phyloP scores from a whole-genome alignment of 257 asterid species.

The Pogostemon cablin region DNA sequence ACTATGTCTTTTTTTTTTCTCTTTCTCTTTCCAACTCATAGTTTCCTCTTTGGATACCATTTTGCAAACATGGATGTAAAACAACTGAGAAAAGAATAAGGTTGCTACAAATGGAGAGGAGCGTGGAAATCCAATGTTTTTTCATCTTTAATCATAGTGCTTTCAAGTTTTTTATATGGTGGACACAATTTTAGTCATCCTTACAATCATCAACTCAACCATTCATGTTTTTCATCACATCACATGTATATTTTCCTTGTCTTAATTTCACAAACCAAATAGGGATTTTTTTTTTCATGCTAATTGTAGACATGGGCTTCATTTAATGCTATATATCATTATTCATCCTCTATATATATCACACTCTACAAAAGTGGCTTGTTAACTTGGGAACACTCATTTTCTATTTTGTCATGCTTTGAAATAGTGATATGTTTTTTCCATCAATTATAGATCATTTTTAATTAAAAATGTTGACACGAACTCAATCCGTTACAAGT shows the following conservation, averaged over 20 bases:
- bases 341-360: no score
- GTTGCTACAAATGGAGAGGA: conserved; percentile 46
- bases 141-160: conserved; percentile 43
- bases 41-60: conserved; percentile 44
- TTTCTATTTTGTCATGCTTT: no score
- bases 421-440: no score
- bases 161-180: conserved; percentile 38
- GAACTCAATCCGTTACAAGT: no score
- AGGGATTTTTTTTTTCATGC: background rate
- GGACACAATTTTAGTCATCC: conserved; percentile 62
- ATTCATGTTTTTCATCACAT: conserved; percentile 19
- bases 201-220: conserved; percentile 41
- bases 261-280: conserved; percentile 34
- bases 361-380: no score
- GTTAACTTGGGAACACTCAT: no score
- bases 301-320: no score
- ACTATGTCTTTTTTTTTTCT: no score
- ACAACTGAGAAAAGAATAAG: conserved; percentile 32
- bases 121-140: conserved; percentile 43
- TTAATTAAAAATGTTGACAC: no score
- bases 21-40: conserved; percentile 46
- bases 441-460: no score
- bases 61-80: conserved; percentile 45
- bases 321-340: no score
- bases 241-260: conserved; percentile 25